phyloP scores from a whole-genome alignment of 164 flowering plant genomes.

The Nelumbo lutea region DNA sequence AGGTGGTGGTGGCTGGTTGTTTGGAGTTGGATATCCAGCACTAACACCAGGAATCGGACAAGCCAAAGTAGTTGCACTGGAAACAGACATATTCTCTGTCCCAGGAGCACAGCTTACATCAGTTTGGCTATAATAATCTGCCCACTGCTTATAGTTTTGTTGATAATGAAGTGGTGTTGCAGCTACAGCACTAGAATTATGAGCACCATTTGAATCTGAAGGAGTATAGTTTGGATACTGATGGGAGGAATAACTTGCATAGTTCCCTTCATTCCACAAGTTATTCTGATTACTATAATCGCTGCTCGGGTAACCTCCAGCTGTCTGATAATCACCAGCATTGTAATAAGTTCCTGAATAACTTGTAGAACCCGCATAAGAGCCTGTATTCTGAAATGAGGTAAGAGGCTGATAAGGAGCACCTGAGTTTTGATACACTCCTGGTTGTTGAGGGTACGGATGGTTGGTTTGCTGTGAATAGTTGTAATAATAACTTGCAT shows the following conservation, averaged over 20 bases:
- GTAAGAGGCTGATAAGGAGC: constrained; percentile 99
- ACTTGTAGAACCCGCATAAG: constrained; percentile 94
- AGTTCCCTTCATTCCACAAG: constrained; percentile 63
- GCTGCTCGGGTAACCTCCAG: constrained; percentile 69
- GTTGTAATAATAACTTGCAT: constrained; percentile 56
- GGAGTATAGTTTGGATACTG: constrained; percentile 55
- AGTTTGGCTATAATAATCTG: constrained; percentile 74
- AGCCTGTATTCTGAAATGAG: constrained; percentile 97
- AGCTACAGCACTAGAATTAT: constrained; percentile 47
- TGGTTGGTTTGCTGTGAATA: constrained; percentile 73
- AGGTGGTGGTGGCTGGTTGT: constrained; percentile 49
- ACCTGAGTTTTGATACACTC: constrained; percentile 93
- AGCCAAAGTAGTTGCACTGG: constrained; percentile 36
- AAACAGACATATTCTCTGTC: constrained; percentile 64
- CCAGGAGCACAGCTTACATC: constrained; percentile 99
- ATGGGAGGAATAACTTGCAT: constrained; percentile 51
- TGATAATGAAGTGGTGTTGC: constrained; percentile 54
- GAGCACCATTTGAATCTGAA: constrained; percentile 49
- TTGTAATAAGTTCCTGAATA: constrained; percentile 97
- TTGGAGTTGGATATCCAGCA: constrained; percentile 39
- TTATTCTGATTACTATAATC: constrained; percentile 58
- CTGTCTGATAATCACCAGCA: constrained; percentile 98
- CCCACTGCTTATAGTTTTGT: constrained; percentile 79
- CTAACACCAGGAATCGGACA: constrained; percentile 49
- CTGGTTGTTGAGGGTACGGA: constrained; percentile 71